These are phyloP conservation scores for Clitocybe nebularis DNA, from an alignment of 1,284 basidiomycete genomes.

Conservation along the genomic window DNA sequence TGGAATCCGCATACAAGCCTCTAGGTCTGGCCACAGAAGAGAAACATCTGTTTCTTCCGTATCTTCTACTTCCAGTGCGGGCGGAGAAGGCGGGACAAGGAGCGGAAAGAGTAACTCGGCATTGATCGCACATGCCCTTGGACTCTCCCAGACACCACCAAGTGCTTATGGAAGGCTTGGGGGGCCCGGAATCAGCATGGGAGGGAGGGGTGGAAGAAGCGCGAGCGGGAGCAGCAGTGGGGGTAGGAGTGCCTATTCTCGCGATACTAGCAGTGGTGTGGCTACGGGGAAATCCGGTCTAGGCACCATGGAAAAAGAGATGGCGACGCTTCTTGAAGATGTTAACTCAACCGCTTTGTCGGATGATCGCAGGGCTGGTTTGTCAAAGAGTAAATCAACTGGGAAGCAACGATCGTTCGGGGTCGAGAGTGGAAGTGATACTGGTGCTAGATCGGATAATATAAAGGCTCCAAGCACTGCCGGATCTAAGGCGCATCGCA, in stretches of 20 bases:
- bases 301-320: constrained; percentile 37
- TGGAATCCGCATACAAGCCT: constrained; percentile 5
- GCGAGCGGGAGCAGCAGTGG: constrained; percentile 21
- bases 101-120: constrained; percentile 28
- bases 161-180: constrained; percentile 31
- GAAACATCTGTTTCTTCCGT: constrained; percentile 23
- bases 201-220: constrained; percentile 20
- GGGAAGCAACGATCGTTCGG: constrained; percentile 29
- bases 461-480: constrained; percentile 11
- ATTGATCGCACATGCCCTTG: constrained; percentile 34
- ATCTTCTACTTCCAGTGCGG: constrained; percentile 21
- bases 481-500: constrained; percentile 27
- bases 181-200: constrained; percentile 28
- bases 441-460: constrained; percentile 11
- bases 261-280: constrained; percentile 14
- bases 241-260: constrained; percentile 15
- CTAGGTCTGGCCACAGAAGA: constrained; percentile 16
- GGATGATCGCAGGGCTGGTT: constrained; percentile 17
- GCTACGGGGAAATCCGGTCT: constrained; percentile 22
- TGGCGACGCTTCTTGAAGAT: constrained; percentile 50
- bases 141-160: constrained; percentile 33
- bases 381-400: constrained; percentile 28
- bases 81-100: constrained; percentile 6
- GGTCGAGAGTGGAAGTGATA: constrained; percentile 7
- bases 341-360: background rate